Evolutionary conservation across 116 monocot species (phyloP).

Genomic region (Phalaenopsis hybrid): DNA sequence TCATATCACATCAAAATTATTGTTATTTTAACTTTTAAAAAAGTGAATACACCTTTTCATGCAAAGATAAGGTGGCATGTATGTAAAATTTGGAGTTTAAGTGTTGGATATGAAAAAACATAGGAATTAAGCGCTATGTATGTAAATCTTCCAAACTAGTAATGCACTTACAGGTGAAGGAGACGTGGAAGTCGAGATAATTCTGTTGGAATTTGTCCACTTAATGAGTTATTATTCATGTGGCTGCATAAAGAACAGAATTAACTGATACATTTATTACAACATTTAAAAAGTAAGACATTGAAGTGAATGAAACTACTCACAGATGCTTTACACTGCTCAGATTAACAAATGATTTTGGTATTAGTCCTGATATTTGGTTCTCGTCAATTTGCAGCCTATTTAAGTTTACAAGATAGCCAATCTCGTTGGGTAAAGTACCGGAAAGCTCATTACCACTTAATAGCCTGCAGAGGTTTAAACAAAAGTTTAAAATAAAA

Average conservation of each 20-base stretch:
- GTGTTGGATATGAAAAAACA: no score
- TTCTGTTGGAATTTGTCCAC: slow-evolving; percentile 80
- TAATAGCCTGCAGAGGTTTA: slow-evolving; percentile 52
- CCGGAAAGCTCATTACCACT: slow-evolving; percentile 83
- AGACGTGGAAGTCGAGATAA: slow-evolving; percentile 49
- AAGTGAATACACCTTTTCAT: no score
- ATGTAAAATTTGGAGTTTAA: no score
- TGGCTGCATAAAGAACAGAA: slow-evolving; percentile 39
- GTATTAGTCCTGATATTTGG: slow-evolving; percentile 75
- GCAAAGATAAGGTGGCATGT: no score
- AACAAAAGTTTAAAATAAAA: not conserved
- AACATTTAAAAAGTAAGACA: slow-evolving; percentile 3
- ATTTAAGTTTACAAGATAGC: slow-evolving; percentile 60
- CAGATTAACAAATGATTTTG: slow-evolving; percentile 81
- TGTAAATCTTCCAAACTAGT: no score
- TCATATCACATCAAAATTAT: no score
- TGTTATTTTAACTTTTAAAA: no score
- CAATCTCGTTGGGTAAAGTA: slow-evolving; percentile 78
- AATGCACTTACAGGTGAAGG: slow-evolving; percentile 65
- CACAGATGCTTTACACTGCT: slow-evolving; percentile 57
- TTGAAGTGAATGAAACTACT: slow-evolving; percentile 22
- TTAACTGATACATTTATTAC: not conserved
- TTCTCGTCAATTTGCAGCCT: slow-evolving; percentile 90
- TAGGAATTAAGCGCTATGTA: no score
- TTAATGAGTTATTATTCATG: slow-evolving; percentile 98